A percentile compares a stretch with the other conserved stretches of the same genome.
Conservation (phyloP, 345 rosid genomes). For the Erodium maritimum region DNA sequence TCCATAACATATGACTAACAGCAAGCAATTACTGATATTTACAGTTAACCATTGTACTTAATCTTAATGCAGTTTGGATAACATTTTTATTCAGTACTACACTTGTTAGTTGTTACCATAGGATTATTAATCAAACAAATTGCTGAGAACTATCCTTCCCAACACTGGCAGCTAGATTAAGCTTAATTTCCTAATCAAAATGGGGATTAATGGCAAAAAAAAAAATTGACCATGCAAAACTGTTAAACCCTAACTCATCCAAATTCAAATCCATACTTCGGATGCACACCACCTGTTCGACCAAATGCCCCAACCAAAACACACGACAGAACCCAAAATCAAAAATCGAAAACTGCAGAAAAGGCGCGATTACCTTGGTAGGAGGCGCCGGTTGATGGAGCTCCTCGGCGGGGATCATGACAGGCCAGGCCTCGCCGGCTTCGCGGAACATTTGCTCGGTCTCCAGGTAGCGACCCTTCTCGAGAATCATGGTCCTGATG, state of each 20-base stretch:
- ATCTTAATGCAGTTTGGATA: no score
- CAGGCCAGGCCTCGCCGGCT: slow-evolving; percentile 88
- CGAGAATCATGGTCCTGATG: slow-evolving; percentile 64
- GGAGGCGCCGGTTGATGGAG: slow-evolving; percentile 51
- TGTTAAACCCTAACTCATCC: background rate
- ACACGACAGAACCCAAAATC: background rate
- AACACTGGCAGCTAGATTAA: background rate
- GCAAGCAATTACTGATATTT: no score
- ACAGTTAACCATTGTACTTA: no score
- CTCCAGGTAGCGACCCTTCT: slow-evolving; percentile 68
- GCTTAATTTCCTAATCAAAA: background rate
- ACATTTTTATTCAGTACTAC: no score
- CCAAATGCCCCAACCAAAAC: slow-evolving; percentile 13
- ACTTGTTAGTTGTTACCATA: no score
- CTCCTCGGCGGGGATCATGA: slow-evolving; percentile 69
- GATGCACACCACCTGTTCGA: slow-evolving; percentile 11
- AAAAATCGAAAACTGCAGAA: no score
- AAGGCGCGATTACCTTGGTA: slow-evolving; percentile 42
- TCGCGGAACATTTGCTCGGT: slow-evolving; percentile 92
- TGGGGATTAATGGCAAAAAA: background rate
- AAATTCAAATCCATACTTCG: background rate
- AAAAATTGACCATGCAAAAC: background rate
- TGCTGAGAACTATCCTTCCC: background rate
- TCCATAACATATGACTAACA: no score
- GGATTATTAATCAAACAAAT: no score